These are phyloP conservation scores for Plasmopara halstedii DNA, from an alignment of 352 stramenopile genomes.

Conservation along the genomic window DNA sequence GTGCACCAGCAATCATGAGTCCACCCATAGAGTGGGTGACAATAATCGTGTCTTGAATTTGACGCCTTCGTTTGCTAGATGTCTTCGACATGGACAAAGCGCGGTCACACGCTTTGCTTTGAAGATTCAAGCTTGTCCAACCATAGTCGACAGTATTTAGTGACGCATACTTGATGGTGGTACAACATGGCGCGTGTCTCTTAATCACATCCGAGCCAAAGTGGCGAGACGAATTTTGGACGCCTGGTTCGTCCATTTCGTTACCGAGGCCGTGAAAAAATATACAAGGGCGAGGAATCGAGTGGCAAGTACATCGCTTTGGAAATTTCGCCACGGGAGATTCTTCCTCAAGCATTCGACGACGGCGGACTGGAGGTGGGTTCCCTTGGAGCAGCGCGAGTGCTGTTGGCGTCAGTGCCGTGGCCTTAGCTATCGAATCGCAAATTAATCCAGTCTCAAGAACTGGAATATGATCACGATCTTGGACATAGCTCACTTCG, in stretches of 20 bases:
- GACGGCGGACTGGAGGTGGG: background rate
- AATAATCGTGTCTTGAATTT: constrained; percentile 30
- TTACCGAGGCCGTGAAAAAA: constrained; percentile 24
- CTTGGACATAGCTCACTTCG: constrained; percentile 16
- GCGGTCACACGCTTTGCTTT: constrained; percentile 28
- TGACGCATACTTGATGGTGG: constrained; percentile 28
- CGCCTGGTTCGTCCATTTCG: constrained; percentile 9
- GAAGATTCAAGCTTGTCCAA: constrained; percentile 32
- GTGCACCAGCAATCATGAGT: constrained; percentile 18
- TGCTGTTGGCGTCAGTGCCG: constrained; percentile 1
- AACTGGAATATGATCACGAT: constrained; percentile 1
- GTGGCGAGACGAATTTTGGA: constrained; percentile 13
- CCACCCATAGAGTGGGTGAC: constrained; percentile 39
- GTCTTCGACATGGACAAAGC: constrained; percentile 13
- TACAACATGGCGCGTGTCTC: constrained; percentile 13
- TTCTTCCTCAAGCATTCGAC: constrained; percentile 9
- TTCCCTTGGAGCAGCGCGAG: constrained; percentile 11
- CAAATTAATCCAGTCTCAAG: constrained; percentile 6
- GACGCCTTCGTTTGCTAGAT: background rate
- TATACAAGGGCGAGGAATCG: constrained; percentile 17
- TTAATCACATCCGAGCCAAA: constrained; percentile 15
- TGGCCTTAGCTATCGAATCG: background rate
- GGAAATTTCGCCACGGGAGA: constrained; percentile 10
- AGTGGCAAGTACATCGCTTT: constrained; percentile 11
- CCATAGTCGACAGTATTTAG: constrained; percentile 44